Evolutionary conservation across 2,329 filamentous ascomycete species (phyloP).

Genomic region (Hymenoscyphus infarciens): DNA sequence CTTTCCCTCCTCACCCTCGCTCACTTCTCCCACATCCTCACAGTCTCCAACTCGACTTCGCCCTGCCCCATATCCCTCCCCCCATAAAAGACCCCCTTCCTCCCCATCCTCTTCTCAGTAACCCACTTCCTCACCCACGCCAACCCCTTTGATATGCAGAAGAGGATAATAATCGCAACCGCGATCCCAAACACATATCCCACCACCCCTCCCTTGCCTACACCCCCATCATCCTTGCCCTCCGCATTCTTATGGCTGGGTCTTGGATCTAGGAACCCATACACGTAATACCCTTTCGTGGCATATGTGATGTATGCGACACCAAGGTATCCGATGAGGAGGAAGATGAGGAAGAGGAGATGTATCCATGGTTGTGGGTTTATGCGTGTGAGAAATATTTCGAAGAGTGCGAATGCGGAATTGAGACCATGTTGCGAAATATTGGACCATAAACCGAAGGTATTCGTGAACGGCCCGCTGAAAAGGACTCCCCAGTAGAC

Average conservation of each 20-base stretch:
- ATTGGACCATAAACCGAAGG: conserved; percentile 60
- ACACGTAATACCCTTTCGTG: conserved; percentile 71
- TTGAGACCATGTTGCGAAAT: conserved; percentile 75
- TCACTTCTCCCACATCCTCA: conserved; percentile 29
- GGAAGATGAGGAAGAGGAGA: conserved; percentile 62
- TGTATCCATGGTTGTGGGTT: conserved; percentile 61
- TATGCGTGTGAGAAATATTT: conserved; percentile 67
- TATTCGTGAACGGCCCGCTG: conserved; percentile 45
- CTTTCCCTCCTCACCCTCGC: background rate
- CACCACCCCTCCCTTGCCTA: conserved; percentile 20
- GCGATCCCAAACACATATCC: conserved; percentile 32
- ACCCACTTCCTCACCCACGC: conserved; percentile 24
- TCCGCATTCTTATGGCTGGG: conserved; percentile 10
- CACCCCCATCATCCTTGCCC: conserved; percentile 21
- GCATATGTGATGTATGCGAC: conserved; percentile 71
- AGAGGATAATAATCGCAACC: conserved; percentile 28
- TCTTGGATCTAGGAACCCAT: conserved; percentile 68
- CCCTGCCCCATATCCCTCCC: conserved; percentile 25
- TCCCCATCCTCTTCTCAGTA: conserved; percentile 43
- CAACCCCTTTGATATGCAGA: conserved; percentile 21
- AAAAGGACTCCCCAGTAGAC: conserved; percentile 68
- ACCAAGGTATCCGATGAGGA: conserved; percentile 68
- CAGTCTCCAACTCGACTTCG: conserved; percentile 28
- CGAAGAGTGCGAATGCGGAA: conserved; percentile 68
- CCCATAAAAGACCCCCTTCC: conserved; percentile 38